These are phyloP conservation scores for Corymbia citriodora DNA, from an alignment of 441 rosid species.

Conservation along the genomic window DNA sequence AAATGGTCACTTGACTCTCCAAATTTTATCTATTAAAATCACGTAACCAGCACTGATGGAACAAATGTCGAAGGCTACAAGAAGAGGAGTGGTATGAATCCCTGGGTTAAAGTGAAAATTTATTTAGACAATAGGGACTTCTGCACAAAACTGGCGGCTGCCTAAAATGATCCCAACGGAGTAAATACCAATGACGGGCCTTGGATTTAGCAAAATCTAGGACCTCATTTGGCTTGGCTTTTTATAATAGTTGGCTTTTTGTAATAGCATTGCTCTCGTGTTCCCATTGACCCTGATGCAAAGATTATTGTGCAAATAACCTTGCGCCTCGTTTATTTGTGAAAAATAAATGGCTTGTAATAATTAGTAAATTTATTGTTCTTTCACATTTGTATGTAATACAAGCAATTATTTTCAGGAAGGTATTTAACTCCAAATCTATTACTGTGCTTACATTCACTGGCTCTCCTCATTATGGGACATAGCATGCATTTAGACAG, in stretches of 20 bases:
- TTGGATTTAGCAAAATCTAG: neutral
- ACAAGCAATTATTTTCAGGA: too few relatives aligned
- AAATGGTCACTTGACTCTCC: too few relatives aligned
- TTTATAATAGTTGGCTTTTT: too few relatives aligned
- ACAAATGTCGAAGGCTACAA: neutral
- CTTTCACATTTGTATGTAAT: too few relatives aligned
- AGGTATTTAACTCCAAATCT: neutral
- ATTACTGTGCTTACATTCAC: neutral
- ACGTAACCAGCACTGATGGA: neutral
- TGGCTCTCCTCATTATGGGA: neutral
- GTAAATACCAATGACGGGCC: neutral
- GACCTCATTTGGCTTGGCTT: neutral
- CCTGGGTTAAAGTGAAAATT: neutral
- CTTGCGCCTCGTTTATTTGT: accelerated
- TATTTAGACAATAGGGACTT: neutral
- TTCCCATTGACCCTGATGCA: too few relatives aligned
- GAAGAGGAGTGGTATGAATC: neutral
- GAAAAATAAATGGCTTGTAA: too few relatives aligned
- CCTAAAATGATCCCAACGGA: neutral
- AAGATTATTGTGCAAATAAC: neutral
- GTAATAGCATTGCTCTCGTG: too few relatives aligned
- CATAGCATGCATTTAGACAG: neutral
- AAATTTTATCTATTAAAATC: too few relatives aligned
- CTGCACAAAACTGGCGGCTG: neutral
- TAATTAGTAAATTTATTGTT: too few relatives aligned